phyloP scores from a whole-genome alignment of 768 basidiomycete genomes.

The Russula emetica region DNA sequence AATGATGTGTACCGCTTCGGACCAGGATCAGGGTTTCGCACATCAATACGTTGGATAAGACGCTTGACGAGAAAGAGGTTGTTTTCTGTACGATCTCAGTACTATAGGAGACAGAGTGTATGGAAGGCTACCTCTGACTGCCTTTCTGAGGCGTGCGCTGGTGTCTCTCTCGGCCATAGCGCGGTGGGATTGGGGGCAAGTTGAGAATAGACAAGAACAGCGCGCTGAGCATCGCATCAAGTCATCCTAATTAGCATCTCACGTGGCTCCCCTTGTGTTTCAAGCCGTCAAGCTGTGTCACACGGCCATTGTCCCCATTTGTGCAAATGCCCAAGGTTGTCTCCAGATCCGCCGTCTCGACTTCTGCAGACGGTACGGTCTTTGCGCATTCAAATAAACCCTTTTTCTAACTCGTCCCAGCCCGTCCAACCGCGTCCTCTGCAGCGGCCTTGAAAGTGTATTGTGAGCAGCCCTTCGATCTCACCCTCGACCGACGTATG shows the following conservation, averaged over 20 bases:
- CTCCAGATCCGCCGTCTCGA: conserved; percentile 82
- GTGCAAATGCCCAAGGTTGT: conserved; percentile 83
- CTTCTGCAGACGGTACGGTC: conserved; percentile 74
- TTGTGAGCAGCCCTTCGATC: conserved; percentile 46
- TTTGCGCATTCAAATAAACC: not conserved
- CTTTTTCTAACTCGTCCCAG: conserved; percentile 37
- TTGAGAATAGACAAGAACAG: conserved; percentile 28
- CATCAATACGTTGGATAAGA: conserved; percentile 78
- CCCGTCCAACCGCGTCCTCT: conserved; percentile 74
- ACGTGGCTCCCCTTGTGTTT: conserved; percentile 17
- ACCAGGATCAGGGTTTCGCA: conserved; percentile 84
- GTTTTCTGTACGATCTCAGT: conserved; percentile 58
- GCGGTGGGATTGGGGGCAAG: conserved; percentile 27
- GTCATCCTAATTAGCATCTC: conserved; percentile 14
- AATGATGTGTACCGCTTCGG: conserved; percentile 77
- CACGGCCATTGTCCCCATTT: not conserved
- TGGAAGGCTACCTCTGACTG: conserved; percentile 61
- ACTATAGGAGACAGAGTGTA: not conserved
- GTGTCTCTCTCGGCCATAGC: conserved; percentile 82
- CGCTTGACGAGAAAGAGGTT: conserved; percentile 91
- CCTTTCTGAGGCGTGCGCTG: conserved; percentile 66
- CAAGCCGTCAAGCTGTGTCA: not conserved
- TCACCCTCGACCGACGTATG: conserved; percentile 4
- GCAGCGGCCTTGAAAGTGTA: conserved; percentile 75
- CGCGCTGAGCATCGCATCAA: conserved; percentile 25